phyloP scores from a whole-genome alignment of 2,329 filamentous ascomycete species.

The Phaeosphaeriaceae sp. region DNA sequence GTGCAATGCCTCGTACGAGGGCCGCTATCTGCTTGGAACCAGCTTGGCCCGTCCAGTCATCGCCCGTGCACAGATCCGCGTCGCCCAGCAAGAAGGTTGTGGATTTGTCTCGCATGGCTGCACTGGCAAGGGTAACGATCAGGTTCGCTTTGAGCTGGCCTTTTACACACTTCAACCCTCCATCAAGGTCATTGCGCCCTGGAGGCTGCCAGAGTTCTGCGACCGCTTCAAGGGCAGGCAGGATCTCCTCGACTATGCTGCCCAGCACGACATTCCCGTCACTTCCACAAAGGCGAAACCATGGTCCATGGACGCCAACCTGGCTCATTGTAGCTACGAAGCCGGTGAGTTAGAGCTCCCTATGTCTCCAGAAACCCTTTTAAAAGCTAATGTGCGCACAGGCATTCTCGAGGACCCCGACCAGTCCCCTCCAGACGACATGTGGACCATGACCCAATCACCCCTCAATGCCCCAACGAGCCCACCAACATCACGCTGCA shows the following conservation, averaged over 20 bases:
- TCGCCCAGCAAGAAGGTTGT: conserved; percentile 68
- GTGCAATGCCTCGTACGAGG: conserved; percentile 67
- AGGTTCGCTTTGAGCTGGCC: conserved; percentile 69
- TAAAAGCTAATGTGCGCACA: conserved; percentile 3
- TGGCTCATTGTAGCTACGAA: conserved; percentile 82
- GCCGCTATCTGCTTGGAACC: conserved; percentile 60
- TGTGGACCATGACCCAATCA: conserved; percentile 79
- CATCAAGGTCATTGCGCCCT: conserved; percentile 77
- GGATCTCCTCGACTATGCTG: conserved; percentile 75
- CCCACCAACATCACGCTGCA: conserved; percentile 73
- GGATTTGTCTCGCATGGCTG: conserved; percentile 56
- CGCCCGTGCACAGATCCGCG: conserved; percentile 68
- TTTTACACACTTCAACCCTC: conserved; percentile 67
- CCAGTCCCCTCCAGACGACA: conserved; percentile 72
- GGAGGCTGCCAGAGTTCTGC: conserved; percentile 73
- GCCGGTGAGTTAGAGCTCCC: conserved; percentile 56
- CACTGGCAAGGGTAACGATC: conserved; percentile 63
- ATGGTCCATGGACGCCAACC: conserved; percentile 64
- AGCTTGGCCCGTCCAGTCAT: conserved; percentile 73
- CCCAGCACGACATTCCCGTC: conserved; percentile 71
- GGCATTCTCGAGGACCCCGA: conserved; percentile 69
- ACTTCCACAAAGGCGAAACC: conserved; percentile 74
- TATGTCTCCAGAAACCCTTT: no score
- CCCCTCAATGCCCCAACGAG: conserved; percentile 71
- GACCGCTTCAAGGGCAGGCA: conserved; percentile 73